Evolutionary conservation across 1,284 basidiomycete species (phyloP).

Genomic region (Irpex sp.): DNA sequence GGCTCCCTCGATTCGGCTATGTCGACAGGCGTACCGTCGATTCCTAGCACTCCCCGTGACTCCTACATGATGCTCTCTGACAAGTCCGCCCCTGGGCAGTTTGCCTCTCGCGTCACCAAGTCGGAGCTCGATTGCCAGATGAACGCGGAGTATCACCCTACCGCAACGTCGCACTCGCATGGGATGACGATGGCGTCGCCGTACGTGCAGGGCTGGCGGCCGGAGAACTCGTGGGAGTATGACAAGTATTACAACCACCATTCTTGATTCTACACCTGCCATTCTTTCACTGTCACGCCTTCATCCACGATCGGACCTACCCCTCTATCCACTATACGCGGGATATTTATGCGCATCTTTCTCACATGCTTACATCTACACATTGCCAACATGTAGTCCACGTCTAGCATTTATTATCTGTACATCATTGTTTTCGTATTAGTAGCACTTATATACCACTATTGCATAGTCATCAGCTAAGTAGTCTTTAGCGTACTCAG

Average conservation of each 20-base stretch:
- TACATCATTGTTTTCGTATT: not conserved
- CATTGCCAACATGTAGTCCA: too few species aligned
- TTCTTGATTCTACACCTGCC: not conserved
- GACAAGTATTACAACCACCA: conserved; percentile 5
- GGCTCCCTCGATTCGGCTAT: not conserved
- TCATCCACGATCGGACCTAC: too few species aligned
- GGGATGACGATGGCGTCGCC: conserved; percentile 9
- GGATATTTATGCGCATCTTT: too few species aligned
- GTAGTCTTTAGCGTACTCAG: not conserved
- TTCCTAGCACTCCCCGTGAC: conserved; percentile 12
- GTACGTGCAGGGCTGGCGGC: conserved; percentile 11
- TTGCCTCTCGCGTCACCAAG: conserved; percentile 1
- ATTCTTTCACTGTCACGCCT: too few species aligned
- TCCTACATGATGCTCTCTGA: conserved; percentile 9
- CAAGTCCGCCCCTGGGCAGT: conserved; percentile 2
- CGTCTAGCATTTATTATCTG: too few species aligned
- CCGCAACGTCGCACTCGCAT: conserved; percentile 9
- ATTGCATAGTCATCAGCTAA: not conserved
- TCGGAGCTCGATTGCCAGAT: conserved; percentile 8
- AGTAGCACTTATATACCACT: not conserved
- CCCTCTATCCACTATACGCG: too few species aligned
- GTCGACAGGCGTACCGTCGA: not conserved
- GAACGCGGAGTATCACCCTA: conserved; percentile 10
- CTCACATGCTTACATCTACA: too few species aligned
- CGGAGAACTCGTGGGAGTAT: conserved; percentile 11